A percentile compares a stretch with the other conserved stretches of the same genome.
phyloP scores from a whole-genome alignment of 768 basidiomycete species.

The Suillus lakei region DNA sequence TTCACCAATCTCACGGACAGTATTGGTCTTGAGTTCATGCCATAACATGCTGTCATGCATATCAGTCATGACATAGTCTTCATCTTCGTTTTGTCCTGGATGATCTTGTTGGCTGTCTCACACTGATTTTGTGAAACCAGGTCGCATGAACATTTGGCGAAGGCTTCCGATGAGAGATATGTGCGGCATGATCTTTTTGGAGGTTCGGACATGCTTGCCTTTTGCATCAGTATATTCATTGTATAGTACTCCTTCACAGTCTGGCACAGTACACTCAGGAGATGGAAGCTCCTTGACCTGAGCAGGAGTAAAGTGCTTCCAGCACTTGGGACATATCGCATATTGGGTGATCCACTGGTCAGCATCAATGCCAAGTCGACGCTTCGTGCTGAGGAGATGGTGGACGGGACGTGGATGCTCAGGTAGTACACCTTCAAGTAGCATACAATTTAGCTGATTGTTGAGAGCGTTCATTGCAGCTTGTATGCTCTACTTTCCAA shows the following conservation, averaged over 20 bases:
- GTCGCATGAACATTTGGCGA: background rate
- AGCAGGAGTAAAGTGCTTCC: background rate
- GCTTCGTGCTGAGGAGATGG: conserved; percentile 17
- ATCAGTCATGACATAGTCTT: background rate
- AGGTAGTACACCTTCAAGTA: conserved; percentile 9
- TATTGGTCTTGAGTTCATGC: background rate
- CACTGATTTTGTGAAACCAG: background rate
- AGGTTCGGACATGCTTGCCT: background rate
- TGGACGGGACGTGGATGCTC: conserved; percentile 11
- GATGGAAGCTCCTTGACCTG: background rate
- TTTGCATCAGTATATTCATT: background rate
- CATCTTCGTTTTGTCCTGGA: background rate
- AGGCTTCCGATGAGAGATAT: background rate
- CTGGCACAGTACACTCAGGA: background rate
- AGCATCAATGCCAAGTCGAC: conserved; percentile 30
- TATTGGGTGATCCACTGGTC: conserved; percentile 30
- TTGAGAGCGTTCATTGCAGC: conserved; percentile 14
- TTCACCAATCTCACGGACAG: background rate
- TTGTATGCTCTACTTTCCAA: conserved; percentile 14
- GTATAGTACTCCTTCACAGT: background rate
- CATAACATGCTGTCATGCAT: background rate
- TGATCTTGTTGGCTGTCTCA: background rate
- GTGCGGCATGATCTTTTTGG: background rate
- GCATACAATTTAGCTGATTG: conserved; percentile 8
- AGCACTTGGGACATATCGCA: background rate